phyloP scores from a whole-genome alignment of 768 basidiomycete genomes.

The Lyophyllum semitale region DNA sequence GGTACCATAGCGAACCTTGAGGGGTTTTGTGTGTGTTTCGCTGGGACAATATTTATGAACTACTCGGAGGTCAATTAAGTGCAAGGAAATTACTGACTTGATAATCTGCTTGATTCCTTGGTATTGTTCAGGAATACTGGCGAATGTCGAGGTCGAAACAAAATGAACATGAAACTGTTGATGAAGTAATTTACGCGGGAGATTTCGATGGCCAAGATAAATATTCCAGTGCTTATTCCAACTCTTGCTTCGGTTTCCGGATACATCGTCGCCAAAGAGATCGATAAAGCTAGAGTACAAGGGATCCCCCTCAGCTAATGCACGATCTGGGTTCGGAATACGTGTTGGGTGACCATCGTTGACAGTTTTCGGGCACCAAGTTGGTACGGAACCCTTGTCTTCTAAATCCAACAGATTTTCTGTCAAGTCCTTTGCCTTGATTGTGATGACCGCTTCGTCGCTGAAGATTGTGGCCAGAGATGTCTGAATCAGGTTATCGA shows the following conservation, averaged over 20 bases:
- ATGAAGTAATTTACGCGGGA: conserved; percentile 34
- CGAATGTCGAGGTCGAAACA: conserved; percentile 38
- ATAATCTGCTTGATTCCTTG: conserved; percentile 30
- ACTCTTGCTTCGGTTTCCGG: conserved; percentile 43
- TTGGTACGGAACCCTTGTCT: conserved; percentile 17
- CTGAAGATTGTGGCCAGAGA: no score
- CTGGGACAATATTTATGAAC: no score
- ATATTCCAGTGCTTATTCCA: conserved; percentile 49
- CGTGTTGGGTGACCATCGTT: conserved; percentile 17
- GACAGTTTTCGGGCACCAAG: conserved; percentile 20
- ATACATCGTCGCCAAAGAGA: conserved; percentile 43
- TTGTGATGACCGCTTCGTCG: no score
- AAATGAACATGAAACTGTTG: conserved; percentile 41
- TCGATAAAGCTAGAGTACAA: conserved; percentile 34
- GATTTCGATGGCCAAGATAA: conserved; percentile 36
- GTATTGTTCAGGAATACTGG: conserved; percentile 39
- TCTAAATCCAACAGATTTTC: conserved; percentile 20
- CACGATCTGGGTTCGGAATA: conserved; percentile 36
- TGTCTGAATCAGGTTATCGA: no score
- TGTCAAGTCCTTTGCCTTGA: conserved; percentile 16
- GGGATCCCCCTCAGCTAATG: conserved; percentile 28
- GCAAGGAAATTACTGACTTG: conserved; percentile 23
- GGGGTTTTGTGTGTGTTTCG: conserved; percentile 32
- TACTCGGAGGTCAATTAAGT: conserved; percentile 8
- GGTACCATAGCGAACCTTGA: conserved; percentile 29